Percentiles rank a stretch among this genome's conserved stretches.
These are phyloP conservation scores for Penicillium cinerascens DNA, from an alignment of 495 filamentous ascomycete species.

Conservation along the genomic window DNA sequence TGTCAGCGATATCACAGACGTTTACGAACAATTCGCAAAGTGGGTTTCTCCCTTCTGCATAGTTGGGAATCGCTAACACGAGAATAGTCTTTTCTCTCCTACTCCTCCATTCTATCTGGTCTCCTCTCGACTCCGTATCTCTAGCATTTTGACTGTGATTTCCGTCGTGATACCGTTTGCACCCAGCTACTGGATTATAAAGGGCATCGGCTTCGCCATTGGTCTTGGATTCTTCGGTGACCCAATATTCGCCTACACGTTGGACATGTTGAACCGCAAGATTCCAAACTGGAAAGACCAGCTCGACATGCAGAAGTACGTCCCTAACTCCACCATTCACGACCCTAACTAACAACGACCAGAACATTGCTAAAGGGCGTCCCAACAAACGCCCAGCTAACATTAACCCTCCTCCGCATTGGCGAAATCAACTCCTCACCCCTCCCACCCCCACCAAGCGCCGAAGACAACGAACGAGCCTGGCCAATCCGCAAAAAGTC, in stretches of 20 bases:
- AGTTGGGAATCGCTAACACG: conserved; percentile 3
- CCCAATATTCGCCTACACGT: conserved; percentile 58
- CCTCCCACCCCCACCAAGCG: conserved; percentile 69
- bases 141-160: conserved; percentile 54
- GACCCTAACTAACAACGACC: neutral
- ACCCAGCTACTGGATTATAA: conserved; percentile 71
- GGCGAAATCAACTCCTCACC: conserved; percentile 82
- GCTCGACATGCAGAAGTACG: conserved; percentile 65
- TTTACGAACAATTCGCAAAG: conserved; percentile 79
- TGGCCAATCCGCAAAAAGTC: conserved; percentile 34
- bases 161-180: conserved; percentile 58
- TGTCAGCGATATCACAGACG: conserved; percentile 69
- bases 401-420: conserved; percentile 78
- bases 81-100: conserved; percentile 63
- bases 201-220: conserved; percentile 59
- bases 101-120: conserved; percentile 71
- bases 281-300: conserved; percentile 74
- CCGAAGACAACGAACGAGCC: conserved; percentile 24
- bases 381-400: conserved; percentile 84
- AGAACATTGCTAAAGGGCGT: conserved; percentile 78
- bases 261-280: conserved; percentile 60
- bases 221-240: conserved; percentile 80
- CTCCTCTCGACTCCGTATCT: conserved; percentile 59
- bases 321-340: neutral
- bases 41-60: conserved; percentile 29